phyloP scores from a whole-genome alignment of 257 asterid genomes.

The Nicotiana undulata region DNA sequence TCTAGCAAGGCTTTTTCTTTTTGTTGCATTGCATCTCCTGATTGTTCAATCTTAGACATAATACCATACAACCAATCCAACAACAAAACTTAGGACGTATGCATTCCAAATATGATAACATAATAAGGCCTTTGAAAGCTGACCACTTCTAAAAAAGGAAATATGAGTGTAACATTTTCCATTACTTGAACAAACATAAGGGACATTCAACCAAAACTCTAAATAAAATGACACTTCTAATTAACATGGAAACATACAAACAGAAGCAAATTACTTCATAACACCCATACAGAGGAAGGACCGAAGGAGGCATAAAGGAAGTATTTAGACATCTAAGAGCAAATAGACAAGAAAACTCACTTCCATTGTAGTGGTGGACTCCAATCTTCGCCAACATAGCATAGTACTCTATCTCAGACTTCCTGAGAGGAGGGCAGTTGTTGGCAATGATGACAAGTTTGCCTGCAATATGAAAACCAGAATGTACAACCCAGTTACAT shows the following conservation, averaged over 20 bases:
- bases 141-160: background rate
- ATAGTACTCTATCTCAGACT: constrained; percentile 74
- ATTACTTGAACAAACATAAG: background rate
- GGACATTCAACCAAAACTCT: background rate
- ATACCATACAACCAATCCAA: background rate
- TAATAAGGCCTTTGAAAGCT: background rate
- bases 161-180: background rate
- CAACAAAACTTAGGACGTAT: background rate
- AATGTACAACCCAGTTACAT: background rate
- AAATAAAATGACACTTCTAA: background rate
- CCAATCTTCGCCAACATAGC: constrained; percentile 60
- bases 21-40: background rate
- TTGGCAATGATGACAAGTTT: constrained; percentile 35
- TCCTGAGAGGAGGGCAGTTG: constrained; percentile 74
- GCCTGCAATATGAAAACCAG: constrained; percentile 2
- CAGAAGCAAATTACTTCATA: background rate
- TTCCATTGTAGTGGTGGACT: constrained; percentile 70
- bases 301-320: background rate
- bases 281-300: background rate
- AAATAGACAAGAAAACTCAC: constrained; percentile 23
- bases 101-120: background rate
- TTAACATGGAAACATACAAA: background rate
- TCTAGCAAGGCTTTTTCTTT: background rate
- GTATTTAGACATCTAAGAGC: background rate
- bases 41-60: background rate